phyloP scores from a whole-genome alignment of 805 yeast species.

The Cyberlindnera bimundalis region DNA sequence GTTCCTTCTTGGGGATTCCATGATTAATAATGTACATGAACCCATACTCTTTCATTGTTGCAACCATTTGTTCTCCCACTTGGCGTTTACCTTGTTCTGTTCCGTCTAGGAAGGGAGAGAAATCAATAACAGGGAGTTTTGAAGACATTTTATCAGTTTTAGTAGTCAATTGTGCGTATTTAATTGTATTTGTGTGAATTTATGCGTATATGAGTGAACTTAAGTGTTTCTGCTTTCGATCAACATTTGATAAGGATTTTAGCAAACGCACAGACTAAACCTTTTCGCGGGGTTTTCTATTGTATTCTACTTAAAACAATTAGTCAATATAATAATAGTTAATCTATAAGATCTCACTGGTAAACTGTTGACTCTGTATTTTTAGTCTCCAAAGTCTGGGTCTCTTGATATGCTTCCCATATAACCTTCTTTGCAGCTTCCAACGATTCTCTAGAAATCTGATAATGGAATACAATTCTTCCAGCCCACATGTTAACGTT shows the following conservation, averaged over 20 bases:
- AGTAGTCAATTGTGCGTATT: too few species aligned
- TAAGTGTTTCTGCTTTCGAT: too few species aligned
- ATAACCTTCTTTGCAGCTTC: conserved; percentile 31
- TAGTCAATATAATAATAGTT: too few species aligned
- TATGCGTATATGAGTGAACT: too few species aligned
- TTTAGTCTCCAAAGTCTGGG: conserved; percentile 12
- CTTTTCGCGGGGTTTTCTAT: too few species aligned
- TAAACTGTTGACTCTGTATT: background rate
- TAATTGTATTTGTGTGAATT: too few species aligned
- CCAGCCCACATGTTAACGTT: conserved; percentile 58
- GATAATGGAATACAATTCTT: conserved; percentile 61
- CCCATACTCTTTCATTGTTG: conserved; percentile 24
- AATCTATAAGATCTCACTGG: too few species aligned
- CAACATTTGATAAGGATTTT: too few species aligned
- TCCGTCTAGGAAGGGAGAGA: conserved; percentile 26
- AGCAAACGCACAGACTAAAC: too few species aligned
- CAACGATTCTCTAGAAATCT: conserved; percentile 19
- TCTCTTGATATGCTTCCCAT: conserved; percentile 35
- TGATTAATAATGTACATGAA: conserved; percentile 26
- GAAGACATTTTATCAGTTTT: background rate
- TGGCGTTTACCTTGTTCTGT: conserved; percentile 19
- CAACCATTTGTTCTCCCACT: conserved; percentile 26
- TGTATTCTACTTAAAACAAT: too few species aligned
- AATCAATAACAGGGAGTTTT: conserved; percentile 29
- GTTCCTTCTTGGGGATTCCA: conserved; percentile 16